Evolutionary conservation across 192 early-diverging fungal species (phyloP), one percentile per base, ranked within the genome.

Genomic region (Dimargaris cristalligena): DNA sequence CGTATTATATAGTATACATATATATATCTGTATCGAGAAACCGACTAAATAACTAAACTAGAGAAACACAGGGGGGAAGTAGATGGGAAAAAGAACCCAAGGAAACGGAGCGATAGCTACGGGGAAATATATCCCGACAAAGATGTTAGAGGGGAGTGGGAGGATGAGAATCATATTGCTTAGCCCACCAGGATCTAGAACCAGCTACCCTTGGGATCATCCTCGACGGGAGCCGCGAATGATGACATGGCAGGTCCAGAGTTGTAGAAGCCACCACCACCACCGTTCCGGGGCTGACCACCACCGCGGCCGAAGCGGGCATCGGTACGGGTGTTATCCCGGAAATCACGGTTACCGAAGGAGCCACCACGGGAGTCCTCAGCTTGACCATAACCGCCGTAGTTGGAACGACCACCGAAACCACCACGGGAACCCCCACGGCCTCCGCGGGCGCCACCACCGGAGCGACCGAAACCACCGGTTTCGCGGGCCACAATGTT

Each of bases 401-500:
- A 57, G 55, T 68, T 59, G 51, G 51, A 44, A 1, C 18, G 16
- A 28, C 62, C 61, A 59, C 45, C 62, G 35, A 67, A 71, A 50
- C 84, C 74, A 49, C 86, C 72, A 41, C 86, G 78, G 33, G 79
- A 71, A 41, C 78, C 62, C 9, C 77, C 71, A 31, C 76, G 63
- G 48, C 82, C 76, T 14, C 50, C 50, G 20, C 50, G 38, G 8
- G 16, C 16, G 38, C 16, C 16, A n/a, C n/a, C n/a, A n/a, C n/a
- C n/a, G 32, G 74, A 64, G 33, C 74, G 51, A 28, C 75, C 68
- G 54, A 64, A 75, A 59, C 71, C 63, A 13, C 67, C 67, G 23
- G 68, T 63, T 58, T 87, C 84, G 59, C 82, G 71, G 13, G 78
- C 83, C 28, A 89, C 75, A 26, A 78, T 69, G 57, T 85, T 77